Conservation (phyloP, 305 asterid genomes). For the Withania somnifera region DNA sequence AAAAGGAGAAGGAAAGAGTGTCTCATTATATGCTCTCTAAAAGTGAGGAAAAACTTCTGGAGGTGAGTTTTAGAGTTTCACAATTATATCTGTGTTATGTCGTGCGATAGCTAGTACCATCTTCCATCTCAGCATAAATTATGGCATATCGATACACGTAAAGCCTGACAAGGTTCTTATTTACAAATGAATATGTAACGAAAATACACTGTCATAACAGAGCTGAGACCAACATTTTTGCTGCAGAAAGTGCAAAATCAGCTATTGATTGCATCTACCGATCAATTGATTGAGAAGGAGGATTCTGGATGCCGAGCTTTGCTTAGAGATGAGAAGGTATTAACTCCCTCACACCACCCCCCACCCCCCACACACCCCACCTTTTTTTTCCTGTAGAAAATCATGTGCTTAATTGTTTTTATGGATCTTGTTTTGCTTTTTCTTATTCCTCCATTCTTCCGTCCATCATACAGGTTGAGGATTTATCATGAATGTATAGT, state of each 20-base stretch:
- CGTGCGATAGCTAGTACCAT: background rate
- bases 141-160: background rate
- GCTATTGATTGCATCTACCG: conserved; percentile 23
- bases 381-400: conserved; percentile 22
- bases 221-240: conserved; percentile 4
- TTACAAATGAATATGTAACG: background rate
- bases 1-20: conserved; percentile 38
- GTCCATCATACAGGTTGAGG: conserved; percentile 49
- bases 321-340: conserved; percentile 45
- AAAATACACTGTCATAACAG: background rate
- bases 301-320: conserved; percentile 39
- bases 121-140: background rate
- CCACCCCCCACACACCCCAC: too few relatives aligned
- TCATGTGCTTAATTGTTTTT: background rate
- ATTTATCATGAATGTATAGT: conserved; percentile 45
- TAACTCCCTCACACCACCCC: background rate
- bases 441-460: background rate
- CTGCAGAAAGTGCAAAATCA: conserved; percentile 29
- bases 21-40: conserved; percentile 41
- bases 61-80: conserved; percentile 23
- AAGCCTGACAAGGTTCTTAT: background rate
- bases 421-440: background rate
- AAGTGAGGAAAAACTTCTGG: conserved; percentile 38
- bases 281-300: conserved; percentile 38
- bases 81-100: background rate